Conservation (phyloP, 1,284 basidiomycete genomes). For the Melampsora larici-populina region DNA sequence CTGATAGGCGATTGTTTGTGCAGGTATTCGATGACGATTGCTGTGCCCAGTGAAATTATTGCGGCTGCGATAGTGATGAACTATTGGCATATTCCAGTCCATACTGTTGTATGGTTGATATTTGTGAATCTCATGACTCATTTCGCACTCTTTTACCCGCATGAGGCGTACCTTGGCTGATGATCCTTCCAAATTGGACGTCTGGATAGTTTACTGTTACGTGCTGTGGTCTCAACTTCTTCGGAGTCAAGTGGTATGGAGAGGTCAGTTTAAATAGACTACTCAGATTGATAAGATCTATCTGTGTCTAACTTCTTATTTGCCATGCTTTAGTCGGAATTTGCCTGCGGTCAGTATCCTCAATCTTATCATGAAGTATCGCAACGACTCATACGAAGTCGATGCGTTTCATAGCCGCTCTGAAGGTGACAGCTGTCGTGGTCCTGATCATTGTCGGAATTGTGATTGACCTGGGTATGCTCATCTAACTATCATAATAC, state of each 20-base stretch:
- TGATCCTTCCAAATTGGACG: too few species aligned
- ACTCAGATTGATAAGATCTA: neutral
- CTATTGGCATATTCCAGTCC: slow-evolving; percentile 47
- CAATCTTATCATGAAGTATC: neutral
- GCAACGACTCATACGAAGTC: neutral
- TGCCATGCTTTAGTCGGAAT: slow-evolving; percentile 41
- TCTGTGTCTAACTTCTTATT: slow-evolving; percentile 20
- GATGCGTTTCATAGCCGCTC: slow-evolving; percentile 14
- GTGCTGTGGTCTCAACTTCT: slow-evolving; percentile 45
- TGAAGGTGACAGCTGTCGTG: slow-evolving; percentile 56
- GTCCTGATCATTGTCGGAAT: slow-evolving; percentile 62
- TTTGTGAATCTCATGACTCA: neutral
- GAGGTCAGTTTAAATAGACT: slow-evolving; percentile 53
- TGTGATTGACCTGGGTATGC: slow-evolving; percentile 69
- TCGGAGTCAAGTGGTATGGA: slow-evolving; percentile 66
- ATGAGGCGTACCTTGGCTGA: too few species aligned
- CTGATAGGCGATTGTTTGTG: neutral
- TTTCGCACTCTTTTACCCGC: neutral
- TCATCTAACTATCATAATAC: slow-evolving; percentile 56
- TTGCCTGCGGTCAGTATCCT: slow-evolving; percentile 27
- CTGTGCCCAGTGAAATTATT: slow-evolving; percentile 48
- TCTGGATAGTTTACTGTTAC: slow-evolving; percentile 45
- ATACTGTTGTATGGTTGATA: slow-evolving; percentile 25
- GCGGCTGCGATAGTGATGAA: slow-evolving; percentile 42
- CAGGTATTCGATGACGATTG: slow-evolving; percentile 59